These are phyloP conservation scores for Rehmannia glutinosa DNA, from an alignment of 257 asterid species.

Conservation along the genomic window DNA sequence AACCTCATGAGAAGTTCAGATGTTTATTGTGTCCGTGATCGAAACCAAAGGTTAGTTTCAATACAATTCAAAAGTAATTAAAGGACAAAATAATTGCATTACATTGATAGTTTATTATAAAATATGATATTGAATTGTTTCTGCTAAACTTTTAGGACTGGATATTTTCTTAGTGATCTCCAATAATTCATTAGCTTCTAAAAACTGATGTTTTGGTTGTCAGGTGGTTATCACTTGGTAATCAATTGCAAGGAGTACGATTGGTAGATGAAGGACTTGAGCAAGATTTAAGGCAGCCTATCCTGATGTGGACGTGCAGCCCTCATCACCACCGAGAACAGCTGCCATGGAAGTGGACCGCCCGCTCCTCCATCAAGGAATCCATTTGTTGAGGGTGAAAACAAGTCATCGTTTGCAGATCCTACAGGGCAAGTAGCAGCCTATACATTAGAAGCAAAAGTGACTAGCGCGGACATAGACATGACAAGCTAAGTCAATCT, in stretches of 20 bases:
- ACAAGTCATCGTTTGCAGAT: conserved; percentile 22
- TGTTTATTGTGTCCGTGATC: too few relatives aligned
- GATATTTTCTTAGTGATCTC: too few relatives aligned
- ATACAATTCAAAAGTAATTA: background rate
- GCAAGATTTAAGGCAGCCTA: conserved; percentile 98
- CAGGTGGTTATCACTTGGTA: conserved; percentile 97
- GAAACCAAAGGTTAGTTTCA: too few relatives aligned
- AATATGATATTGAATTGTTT: too few relatives aligned
- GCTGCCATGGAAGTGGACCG: conserved; percentile 72
- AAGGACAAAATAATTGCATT: too few relatives aligned
- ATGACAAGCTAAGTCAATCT: conserved; percentile 28
- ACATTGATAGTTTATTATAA: too few relatives aligned
- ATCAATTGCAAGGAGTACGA: conserved; percentile 86
- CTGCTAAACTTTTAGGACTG: too few relatives aligned
- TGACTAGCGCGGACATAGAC: conserved; percentile 35
- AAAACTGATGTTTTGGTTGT: background rate
- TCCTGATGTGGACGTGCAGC: conserved; percentile 95
- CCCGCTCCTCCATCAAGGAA: conserved; percentile 36
- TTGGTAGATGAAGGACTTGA: conserved; percentile 89
- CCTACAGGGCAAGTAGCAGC: conserved; percentile 26
- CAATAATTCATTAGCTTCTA: background rate
- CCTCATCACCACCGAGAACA: conserved; percentile 83
- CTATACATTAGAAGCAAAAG: conserved; percentile 31
- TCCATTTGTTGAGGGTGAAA: too few relatives aligned
- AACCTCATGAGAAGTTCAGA: too few relatives aligned